These are phyloP conservation scores for Akebia trifoliata DNA, from an alignment of 164 flowering plant genomes.

Conservation along the genomic window DNA sequence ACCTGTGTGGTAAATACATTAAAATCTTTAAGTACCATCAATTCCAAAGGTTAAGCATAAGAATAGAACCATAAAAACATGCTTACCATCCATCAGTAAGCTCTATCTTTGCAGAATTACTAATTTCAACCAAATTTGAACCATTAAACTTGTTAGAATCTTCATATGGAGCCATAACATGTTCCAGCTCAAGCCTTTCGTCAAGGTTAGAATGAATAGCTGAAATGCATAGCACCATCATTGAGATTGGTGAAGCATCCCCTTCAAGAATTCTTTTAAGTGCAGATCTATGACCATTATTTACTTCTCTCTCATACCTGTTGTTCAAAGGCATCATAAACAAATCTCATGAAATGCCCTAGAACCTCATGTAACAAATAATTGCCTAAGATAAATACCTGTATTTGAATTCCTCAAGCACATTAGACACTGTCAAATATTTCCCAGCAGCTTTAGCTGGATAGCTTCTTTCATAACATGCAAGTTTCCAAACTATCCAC, in stretches of 20 bases:
- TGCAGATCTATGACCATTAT: conserved; percentile 88
- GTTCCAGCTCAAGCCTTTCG: conserved; percentile 6
- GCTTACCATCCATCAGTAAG: conserved; percentile 97
- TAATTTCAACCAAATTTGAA: conserved; percentile 17
- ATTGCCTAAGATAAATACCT: conserved; percentile 38
- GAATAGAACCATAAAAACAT: conserved; percentile 11
- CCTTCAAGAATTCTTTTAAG: conserved; percentile 86
- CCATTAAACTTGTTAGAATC: conserved; percentile 16
- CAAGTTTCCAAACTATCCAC: conserved; percentile 99
- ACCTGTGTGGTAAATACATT: conserved; percentile 46
- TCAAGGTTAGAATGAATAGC: conserved; percentile 34
- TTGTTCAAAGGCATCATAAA: conserved; percentile 14
- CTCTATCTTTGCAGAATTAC: conserved; percentile 43
- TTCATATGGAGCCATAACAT: conserved; percentile 9
- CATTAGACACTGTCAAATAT: conserved; percentile 64
- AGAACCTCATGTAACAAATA: conserved; percentile 2
- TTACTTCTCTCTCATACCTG: conserved; percentile 96
- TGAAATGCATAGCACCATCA: conserved; percentile 79
- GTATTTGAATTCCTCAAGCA: conserved; percentile 86
- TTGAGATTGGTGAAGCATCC: conserved; percentile 68
- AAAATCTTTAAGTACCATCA: conserved; percentile 9
- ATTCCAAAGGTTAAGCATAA: neutral
- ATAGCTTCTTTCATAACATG: conserved; percentile 73
- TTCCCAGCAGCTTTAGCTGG: conserved; percentile 46
- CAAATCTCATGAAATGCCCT: neutral